Conservation (phyloP, 768 basidiomycete species). For the Tephrocybe rancida region DNA sequence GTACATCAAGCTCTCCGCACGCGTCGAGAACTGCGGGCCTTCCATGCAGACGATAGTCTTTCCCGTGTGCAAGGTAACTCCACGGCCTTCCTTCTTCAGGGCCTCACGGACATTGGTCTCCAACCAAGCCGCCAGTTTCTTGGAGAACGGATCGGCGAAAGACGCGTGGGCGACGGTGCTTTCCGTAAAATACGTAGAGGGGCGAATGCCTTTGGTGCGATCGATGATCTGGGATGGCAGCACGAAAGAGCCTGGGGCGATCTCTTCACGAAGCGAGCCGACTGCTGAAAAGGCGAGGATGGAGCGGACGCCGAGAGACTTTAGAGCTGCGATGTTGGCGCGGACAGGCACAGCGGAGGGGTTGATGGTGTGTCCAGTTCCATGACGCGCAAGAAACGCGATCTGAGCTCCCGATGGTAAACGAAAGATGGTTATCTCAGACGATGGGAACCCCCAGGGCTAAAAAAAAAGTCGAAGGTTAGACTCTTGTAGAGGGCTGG, state of each 20-base stretch:
- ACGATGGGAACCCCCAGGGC: slow-evolving; percentile 94
- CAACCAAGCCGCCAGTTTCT: slow-evolving; percentile 64
- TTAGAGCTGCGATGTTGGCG: slow-evolving; percentile 96
- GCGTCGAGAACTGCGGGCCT: slow-evolving; percentile 96
- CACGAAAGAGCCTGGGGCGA: slow-evolving; percentile 85
- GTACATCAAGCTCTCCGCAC: slow-evolving; percentile 96
- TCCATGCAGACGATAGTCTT: slow-evolving; percentile 97
- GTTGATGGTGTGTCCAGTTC: slow-evolving; percentile 72
- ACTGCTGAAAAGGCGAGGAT: slow-evolving; percentile 96
- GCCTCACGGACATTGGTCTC: slow-evolving; percentile 64
- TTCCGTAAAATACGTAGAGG: slow-evolving; percentile 80
- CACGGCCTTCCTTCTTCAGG: slow-evolving; percentile 57
- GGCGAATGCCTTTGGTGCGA: slow-evolving; percentile 92
- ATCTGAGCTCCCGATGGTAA: slow-evolving; percentile 79
- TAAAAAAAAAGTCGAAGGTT: slow-evolving; percentile 28
- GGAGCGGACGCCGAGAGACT: slow-evolving; percentile 85
- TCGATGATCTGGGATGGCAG: slow-evolving; percentile 95
- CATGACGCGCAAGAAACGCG: slow-evolving; percentile 94
- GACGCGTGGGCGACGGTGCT: slow-evolving; percentile 89
- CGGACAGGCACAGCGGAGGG: slow-evolving; percentile 83
- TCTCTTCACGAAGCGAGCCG: slow-evolving; percentile 92
- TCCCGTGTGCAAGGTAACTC: slow-evolving; percentile 73
- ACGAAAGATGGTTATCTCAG: slow-evolving; percentile 90
- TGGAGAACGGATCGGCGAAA: slow-evolving; percentile 92
- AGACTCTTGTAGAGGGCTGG: not conserved